phyloP scores from a whole-genome alignment of 805 yeast species.

The Naumovozyma dairenensis region DNA sequence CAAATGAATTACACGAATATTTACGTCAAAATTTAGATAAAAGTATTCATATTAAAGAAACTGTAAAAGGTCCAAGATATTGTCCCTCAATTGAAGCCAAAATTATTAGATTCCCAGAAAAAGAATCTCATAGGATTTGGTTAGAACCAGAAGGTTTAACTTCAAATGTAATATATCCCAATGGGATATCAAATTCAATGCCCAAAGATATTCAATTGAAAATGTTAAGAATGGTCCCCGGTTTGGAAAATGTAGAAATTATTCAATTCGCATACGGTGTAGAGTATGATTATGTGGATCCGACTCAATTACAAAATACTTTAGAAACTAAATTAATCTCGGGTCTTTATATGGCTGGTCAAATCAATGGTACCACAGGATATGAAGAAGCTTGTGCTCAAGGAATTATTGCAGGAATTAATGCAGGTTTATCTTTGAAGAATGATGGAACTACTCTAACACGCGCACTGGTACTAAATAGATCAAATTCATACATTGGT shows the following conservation, averaged over 20 bases:
- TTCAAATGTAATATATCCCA: slow-evolving; percentile 84
- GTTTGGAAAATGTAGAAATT: slow-evolving; percentile 81
- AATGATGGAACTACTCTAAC: slow-evolving; percentile 19
- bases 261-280: slow-evolving; percentile 98
- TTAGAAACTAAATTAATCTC: slow-evolving; percentile 71
- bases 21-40: slow-evolving; percentile 63
- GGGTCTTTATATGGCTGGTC: slow-evolving; percentile 89
- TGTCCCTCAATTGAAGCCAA: slow-evolving; percentile 96
- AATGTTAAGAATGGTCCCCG: slow-evolving; percentile 70
- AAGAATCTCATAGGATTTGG: slow-evolving; percentile 77
- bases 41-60: slow-evolving; percentile 84
- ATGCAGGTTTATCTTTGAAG: slow-evolving; percentile 61
- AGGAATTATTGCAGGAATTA: slow-evolving; percentile 90
- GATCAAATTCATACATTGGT: slow-evolving; percentile 87
- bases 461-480: slow-evolving; percentile 47
- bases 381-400: slow-evolving; percentile 98
- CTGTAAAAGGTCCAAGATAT: slow-evolving; percentile 92
- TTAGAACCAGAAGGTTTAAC: slow-evolving; percentile 92
- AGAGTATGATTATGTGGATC: slow-evolving; percentile 93
- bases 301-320: slow-evolving; percentile 69
- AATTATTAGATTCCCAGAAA: slow-evolving; percentile 68
- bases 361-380: slow-evolving; percentile 97
- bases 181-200: slow-evolving; percentile 93
- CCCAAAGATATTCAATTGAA: slow-evolving; percentile 83
- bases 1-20: slow-evolving; percentile 60